A percentile compares a stretch with the other conserved stretches of the same genome.
Evolutionary conservation across 495 filamentous ascomycete species (phyloP).

Genomic region (Penicillium riverlandense): DNA sequence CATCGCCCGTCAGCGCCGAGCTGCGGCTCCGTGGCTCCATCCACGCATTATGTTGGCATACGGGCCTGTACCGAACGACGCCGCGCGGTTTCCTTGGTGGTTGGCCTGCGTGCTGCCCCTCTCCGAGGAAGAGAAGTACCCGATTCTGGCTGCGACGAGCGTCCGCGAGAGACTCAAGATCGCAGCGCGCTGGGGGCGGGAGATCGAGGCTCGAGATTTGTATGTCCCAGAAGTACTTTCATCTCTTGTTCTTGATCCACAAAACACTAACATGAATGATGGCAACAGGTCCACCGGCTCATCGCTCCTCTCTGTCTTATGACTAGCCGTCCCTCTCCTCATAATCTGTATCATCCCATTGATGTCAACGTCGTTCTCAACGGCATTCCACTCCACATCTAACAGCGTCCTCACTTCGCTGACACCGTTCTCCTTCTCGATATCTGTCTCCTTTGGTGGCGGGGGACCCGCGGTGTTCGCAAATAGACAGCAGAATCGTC

Average conservation of each 20-base stretch:
- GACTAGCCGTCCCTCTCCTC: slow-evolving; percentile 45
- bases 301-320: slow-evolving; percentile 34
- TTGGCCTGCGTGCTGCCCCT: slow-evolving; percentile 77
- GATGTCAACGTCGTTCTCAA: slow-evolving; percentile 14
- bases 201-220: slow-evolving; percentile 65
- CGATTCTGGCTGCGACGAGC: slow-evolving; percentile 58
- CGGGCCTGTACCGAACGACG: slow-evolving; percentile 67
- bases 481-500: not conserved
- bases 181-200: slow-evolving; percentile 64
- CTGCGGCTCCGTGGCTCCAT: slow-evolving; percentile 67
- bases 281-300: slow-evolving; percentile 24
- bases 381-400: slow-evolving; percentile 7
- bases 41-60: slow-evolving; percentile 64
- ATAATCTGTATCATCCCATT: slow-evolving; percentile 27
- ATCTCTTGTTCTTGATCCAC: slow-evolving; percentile 1
- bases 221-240: slow-evolving; percentile 38
- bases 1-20: slow-evolving; percentile 54
- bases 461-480: slow-evolving; percentile 4
- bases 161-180: slow-evolving; percentile 78
- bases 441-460: slow-evolving; percentile 35
- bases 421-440: slow-evolving; percentile 21
- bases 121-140: slow-evolving; percentile 71
- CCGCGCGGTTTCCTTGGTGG: slow-evolving; percentile 82
- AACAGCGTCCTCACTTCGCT: too few relatives aligned
- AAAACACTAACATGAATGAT: slow-evolving; percentile 5